Conservation (phyloP, 495 filamentous ascomycete genomes). For the Lepraria neglecta region DNA sequence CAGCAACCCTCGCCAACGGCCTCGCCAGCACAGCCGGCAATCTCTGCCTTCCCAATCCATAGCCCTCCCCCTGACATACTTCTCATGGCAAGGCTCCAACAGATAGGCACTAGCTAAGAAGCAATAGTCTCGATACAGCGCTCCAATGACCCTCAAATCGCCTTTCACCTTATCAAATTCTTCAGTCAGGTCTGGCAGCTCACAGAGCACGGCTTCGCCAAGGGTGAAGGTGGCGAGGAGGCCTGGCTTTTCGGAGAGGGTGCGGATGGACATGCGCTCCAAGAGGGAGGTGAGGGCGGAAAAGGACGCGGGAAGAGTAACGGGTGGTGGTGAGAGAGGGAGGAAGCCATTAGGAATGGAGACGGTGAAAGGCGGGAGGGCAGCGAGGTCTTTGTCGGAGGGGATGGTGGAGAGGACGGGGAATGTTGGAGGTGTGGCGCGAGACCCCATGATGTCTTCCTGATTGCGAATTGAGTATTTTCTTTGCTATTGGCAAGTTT, state of each 20-base stretch:
- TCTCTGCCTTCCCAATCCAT: slow-evolving; percentile 35
- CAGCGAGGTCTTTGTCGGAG: not conserved
- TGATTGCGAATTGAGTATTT: no score
- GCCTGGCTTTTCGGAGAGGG: slow-evolving; percentile 59
- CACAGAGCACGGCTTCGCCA: slow-evolving; percentile 57
- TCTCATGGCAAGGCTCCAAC: slow-evolving; percentile 87
- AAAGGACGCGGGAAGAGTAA: slow-evolving; percentile 57
- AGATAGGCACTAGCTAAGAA: slow-evolving; percentile 84
- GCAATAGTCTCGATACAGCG: slow-evolving; percentile 81
- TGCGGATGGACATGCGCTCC: slow-evolving; percentile 68
- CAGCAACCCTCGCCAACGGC: slow-evolving; percentile 49
- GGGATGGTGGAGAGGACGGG: slow-evolving; percentile 10
- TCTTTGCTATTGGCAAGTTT: no score
- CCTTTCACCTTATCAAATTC: slow-evolving; percentile 61
- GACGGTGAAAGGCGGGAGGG: slow-evolving; percentile 70
- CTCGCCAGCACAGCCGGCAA: slow-evolving; percentile 10
- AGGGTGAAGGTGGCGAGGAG: slow-evolving; percentile 66
- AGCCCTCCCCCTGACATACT: slow-evolving; percentile 10
- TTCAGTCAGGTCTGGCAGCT: slow-evolving; percentile 67
- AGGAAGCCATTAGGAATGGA: slow-evolving; percentile 74
- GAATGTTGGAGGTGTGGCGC: not conserved
- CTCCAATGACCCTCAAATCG: slow-evolving; percentile 70
- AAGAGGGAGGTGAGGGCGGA: slow-evolving; percentile 60
- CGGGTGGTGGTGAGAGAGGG: slow-evolving; percentile 39
- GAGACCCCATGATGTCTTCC: slow-evolving; percentile 5